These are phyloP conservation scores for Danielia oregonensis DNA, from an alignment of 805 yeast species.

Conservation along the genomic window DNA sequence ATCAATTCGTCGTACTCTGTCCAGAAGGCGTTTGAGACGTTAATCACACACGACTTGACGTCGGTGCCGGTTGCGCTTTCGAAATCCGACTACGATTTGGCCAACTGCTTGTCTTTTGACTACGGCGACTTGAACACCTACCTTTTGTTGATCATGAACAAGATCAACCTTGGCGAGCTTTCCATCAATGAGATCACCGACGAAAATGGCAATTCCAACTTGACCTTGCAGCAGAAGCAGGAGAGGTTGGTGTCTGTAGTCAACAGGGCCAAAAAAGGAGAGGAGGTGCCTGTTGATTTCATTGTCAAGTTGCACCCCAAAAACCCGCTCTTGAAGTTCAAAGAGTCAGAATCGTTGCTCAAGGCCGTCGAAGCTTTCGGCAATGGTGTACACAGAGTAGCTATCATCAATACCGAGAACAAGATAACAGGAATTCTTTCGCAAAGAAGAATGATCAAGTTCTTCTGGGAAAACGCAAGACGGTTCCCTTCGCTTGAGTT, in stretches of 20 bases:
- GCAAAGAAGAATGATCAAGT: slow-evolving; percentile 82
- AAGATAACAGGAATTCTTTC: slow-evolving; percentile 77
- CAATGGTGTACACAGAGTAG: slow-evolving; percentile 93
- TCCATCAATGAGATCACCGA: slow-evolving; percentile 22
- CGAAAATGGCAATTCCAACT: slow-evolving; percentile 18
- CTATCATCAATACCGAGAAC: slow-evolving; percentile 52
- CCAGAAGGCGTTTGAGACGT: slow-evolving; percentile 82
- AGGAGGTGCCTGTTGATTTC: slow-evolving; percentile 87
- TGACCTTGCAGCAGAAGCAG: slow-evolving; percentile 27
- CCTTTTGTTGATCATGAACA: slow-evolving; percentile 77
- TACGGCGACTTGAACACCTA: slow-evolving; percentile 88
- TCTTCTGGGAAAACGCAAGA: slow-evolving; percentile 90
- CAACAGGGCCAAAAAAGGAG: slow-evolving; percentile 74
- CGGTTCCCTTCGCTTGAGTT: slow-evolving; percentile 79
- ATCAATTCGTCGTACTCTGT: slow-evolving; percentile 68
- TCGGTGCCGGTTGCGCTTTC: slow-evolving; percentile 67
- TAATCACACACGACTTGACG: slow-evolving; percentile 70
- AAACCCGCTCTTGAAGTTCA: slow-evolving; percentile 79
- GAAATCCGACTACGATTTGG: slow-evolving; percentile 48
- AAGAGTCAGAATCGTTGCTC: slow-evolving; percentile 62
- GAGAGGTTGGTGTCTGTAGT: slow-evolving; percentile 42
- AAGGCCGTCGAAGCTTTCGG: slow-evolving; percentile 84
- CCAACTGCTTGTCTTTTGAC: slow-evolving; percentile 79
- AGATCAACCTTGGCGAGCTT: slow-evolving; percentile 42
- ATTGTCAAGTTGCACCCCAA: slow-evolving; percentile 82